Base-by-base conservation (phyloP, 805 yeast species). In the Dipodascus geniculatus region DNA sequence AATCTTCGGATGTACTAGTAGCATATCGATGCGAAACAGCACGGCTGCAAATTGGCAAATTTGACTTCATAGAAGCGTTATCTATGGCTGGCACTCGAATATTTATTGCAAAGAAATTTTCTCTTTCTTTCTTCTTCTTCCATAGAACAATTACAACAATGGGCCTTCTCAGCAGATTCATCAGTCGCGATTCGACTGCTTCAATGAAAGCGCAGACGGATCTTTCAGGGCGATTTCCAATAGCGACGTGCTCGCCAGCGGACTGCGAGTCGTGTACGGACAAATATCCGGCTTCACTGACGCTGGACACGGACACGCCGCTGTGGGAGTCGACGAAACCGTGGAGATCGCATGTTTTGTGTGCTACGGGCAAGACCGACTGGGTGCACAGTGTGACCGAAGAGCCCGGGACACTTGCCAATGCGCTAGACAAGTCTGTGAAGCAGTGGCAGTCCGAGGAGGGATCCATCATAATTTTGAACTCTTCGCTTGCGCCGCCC, bases 341-440 rank as follows among this genome's bases (percentile, higher is more conserved):
- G 0, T 81, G 80, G 48, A 83, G 81, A 2, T 63, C 84, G 22
- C 97, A 90, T 60, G 71, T 88, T 22, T 69, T 91, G 33, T 82
- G 90, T 0, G 85, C 96, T 1, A 89, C 97, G 0, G 95, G 93
- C 9, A 81, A 82, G 59, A 65, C 78, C 0, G 95, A 91, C 67
- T 91, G 99, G 99, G 71, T 69, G 16, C 91, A 80, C 57, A 85
- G 85, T 62, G 87, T 96, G 1, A 72, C 75, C 6, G 71, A 74
- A 8, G 78, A 75, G 28, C 52, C 63, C 22, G 68, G 71, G 2
- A 71, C 81, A 0, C 70, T 84, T 38, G 76, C 81, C 42, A 58
- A 73, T 38, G 70, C 67, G 9, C 69, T 81, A 8, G 65, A 68
- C 20, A 55, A 62, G n/a, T 14, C 49, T 20, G 4, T 6, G 6